Evolutionary conservation across 2,329 filamentous ascomycete genomes (phyloP).

Genomic region (Trichoderma gracile): DNA sequence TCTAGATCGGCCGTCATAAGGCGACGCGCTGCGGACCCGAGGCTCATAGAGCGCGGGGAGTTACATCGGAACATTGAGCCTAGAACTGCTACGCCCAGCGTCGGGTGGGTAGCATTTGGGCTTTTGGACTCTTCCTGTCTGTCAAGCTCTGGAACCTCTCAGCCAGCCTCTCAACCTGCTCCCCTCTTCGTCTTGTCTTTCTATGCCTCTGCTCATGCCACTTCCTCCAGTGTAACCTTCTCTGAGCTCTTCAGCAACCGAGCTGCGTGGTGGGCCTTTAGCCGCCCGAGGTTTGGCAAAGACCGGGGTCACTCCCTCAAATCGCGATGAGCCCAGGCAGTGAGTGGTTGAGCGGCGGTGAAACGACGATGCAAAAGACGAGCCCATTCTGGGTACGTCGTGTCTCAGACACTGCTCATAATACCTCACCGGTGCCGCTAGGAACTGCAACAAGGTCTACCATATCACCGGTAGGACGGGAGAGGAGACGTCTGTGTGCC

Average conservation of each 20-base stretch:
- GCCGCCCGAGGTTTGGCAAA: too few relatives aligned
- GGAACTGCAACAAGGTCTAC: not conserved
- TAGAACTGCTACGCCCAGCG: not conserved
- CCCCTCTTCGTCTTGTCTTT: not conserved
- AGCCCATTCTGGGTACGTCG: not conserved
- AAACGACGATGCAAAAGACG: not conserved
- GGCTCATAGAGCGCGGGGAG: conserved; percentile 13
- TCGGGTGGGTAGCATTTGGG: not conserved
- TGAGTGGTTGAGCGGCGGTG: not conserved
- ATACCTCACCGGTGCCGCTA: conserved; percentile 6
- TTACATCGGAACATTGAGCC: conserved; percentile 1
- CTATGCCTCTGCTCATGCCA: not conserved
- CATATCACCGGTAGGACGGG: conserved; percentile 3
- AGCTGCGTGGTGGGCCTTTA: not conserved
- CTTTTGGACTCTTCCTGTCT: not conserved
- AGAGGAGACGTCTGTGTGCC: not conserved
- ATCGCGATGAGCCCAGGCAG: not conserved
- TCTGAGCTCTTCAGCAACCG: not conserved
- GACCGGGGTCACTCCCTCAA: not conserved
- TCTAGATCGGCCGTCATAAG: conserved; percentile 5
- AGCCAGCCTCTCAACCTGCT: not conserved
- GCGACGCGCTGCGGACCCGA: conserved; percentile 19
- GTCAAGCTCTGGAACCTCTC: not conserved
- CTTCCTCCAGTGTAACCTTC: not conserved
- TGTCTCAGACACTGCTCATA: conserved; percentile 8